Evolutionary conservation across 305 asterid genomes (phyloP).

Genomic region (Fraxinus xanthoxyloides): DNA sequence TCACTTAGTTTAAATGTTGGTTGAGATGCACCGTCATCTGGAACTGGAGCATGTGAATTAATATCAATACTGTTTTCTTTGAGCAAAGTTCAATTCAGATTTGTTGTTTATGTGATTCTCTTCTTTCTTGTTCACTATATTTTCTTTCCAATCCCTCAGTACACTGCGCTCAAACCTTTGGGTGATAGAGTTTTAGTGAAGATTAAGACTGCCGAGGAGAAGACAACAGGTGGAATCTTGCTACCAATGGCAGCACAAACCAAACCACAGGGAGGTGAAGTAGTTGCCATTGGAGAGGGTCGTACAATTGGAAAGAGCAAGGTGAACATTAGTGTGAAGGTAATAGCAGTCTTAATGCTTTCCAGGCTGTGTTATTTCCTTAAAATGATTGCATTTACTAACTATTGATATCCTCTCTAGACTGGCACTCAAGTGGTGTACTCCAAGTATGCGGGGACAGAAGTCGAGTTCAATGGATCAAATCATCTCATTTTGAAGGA

Average conservation of each 20-base stretch:
- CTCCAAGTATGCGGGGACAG: conserved; percentile 95
- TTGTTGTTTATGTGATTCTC: not conserved
- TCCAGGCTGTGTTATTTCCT: not conserved
- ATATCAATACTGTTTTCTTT: not conserved
- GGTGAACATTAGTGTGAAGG: conserved; percentile 70
- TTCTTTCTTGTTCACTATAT: not conserved
- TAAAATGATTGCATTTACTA: not conserved
- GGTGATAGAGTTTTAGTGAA: conserved; percentile 91
- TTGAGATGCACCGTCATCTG: not conserved
- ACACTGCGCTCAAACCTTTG: conserved; percentile 85
- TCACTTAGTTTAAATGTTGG: not conserved
- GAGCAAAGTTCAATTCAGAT: not conserved
- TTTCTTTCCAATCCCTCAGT: conserved; percentile 35
- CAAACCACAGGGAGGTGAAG: conserved; percentile 82
- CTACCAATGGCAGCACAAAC: conserved; percentile 71
- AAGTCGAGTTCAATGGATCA: conserved; percentile 76
- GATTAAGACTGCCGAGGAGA: conserved; percentile 72
- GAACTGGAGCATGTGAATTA: not conserved
- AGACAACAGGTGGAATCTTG: conserved; percentile 78
- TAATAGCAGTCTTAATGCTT: conserved; percentile 10
- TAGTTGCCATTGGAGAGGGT: conserved; percentile 92
- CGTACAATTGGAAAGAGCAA: conserved; percentile 70
- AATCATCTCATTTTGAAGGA: conserved; percentile 84
- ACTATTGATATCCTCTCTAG: conserved; percentile 31
- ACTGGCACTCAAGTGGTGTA: conserved; percentile 76